These are phyloP conservation scores for Tricholoma terreum DNA, from an alignment of 768 basidiomycete genomes.

Conservation along the genomic window DNA sequence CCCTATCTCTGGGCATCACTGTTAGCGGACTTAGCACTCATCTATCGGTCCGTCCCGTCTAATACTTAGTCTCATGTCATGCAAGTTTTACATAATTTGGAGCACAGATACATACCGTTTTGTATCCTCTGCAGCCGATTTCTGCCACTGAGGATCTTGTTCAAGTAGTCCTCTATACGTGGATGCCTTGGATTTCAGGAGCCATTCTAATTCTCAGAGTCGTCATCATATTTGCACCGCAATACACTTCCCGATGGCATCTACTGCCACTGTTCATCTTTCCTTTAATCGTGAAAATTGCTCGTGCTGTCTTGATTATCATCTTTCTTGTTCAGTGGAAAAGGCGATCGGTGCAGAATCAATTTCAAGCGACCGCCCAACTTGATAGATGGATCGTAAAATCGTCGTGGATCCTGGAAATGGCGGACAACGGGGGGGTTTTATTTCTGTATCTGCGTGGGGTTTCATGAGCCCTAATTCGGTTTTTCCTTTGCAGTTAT, in stretches of 20 bases:
- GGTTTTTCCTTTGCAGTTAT: neutral
- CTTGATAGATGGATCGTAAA: conserved; percentile 3
- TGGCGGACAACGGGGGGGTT: conserved; percentile 4
- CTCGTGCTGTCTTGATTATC: neutral
- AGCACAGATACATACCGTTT: neutral
- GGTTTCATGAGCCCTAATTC: neutral
- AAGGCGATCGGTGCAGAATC: neutral
- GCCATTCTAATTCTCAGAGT: conserved; percentile 7
- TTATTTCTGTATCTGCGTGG: neutral
- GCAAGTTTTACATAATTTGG: neutral
- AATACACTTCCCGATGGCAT: neutral
- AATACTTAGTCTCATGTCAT: too few species aligned
- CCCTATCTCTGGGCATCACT: conserved; percentile 12
- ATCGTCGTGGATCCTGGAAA: conserved; percentile 2
- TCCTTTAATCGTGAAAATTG: neutral
- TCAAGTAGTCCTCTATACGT: neutral
- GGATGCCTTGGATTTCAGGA: conserved; percentile 6
- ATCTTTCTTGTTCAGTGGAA: neutral
- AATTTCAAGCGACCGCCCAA: neutral
- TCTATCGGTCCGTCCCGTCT: neutral
- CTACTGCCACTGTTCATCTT: neutral
- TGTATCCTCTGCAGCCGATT: neutral
- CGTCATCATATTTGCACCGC: neutral
- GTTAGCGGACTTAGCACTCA: neutral
- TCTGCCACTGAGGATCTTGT: neutral